Percentiles rank a stretch among this genome's conserved stretches.
Evolutionary conservation across 2,329 filamentous ascomycete genomes (phyloP).

Genomic region (Paracorniculantispora psalliotae): DNA sequence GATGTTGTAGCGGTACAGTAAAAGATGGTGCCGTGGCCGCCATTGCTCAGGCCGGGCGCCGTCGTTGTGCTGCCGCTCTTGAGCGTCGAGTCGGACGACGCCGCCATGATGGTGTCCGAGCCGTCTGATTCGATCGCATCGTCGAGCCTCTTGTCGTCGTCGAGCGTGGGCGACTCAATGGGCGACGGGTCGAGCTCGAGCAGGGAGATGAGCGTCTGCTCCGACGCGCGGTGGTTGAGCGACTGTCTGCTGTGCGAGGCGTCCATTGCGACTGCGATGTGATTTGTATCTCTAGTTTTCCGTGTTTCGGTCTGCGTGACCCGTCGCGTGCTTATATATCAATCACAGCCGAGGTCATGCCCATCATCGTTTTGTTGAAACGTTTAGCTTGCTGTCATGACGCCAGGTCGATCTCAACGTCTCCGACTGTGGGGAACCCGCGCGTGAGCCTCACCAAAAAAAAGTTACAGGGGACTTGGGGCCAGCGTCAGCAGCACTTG

Average conservation of each 20-base stretch:
- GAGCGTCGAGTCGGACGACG: constrained; percentile 18
- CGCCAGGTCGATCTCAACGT: neutral
- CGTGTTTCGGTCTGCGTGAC: too few relatives aligned
- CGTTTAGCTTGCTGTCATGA: neutral
- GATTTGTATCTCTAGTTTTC: too few relatives aligned
- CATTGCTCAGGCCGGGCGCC: constrained; percentile 56
- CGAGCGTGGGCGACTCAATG: constrained; percentile 54
- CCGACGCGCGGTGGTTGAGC: constrained; percentile 38
- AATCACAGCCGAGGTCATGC: too few relatives aligned
- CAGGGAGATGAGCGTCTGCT: constrained; percentile 59
- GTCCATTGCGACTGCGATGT: constrained; percentile 8
- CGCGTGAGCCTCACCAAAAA: constrained; percentile 2
- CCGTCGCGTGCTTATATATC: too few relatives aligned
- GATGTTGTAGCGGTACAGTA: too few relatives aligned
- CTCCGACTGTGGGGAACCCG: neutral
- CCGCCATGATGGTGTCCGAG: constrained; percentile 18
- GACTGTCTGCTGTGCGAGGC: constrained; percentile 16
- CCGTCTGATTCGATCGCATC: constrained; percentile 31
- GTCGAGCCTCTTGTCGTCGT: constrained; percentile 43
- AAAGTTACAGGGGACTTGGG: neutral
- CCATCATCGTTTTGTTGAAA: neutral
- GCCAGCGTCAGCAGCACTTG: constrained; percentile 3
- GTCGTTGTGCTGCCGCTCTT: constrained; percentile 39
- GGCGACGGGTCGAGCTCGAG: constrained; percentile 78
- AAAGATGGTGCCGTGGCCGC: constrained; percentile 64